Percentiles rank a stretch among this genome's conserved stretches.
Conservation (phyloP, 768 basidiomycete genomes). For the Clitopilus passeckerianus region DNA sequence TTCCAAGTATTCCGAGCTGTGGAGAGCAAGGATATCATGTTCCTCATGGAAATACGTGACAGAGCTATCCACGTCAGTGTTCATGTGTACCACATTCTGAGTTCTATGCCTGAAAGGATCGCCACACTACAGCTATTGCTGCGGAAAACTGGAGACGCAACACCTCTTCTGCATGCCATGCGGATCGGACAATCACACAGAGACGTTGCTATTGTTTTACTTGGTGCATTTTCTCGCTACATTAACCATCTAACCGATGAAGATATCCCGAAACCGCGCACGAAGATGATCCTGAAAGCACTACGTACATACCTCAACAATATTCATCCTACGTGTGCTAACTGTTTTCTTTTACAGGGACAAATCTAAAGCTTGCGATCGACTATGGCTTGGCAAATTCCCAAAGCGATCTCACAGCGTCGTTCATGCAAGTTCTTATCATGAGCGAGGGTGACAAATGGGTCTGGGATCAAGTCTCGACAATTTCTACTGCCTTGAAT, state of each 20-base stretch:
- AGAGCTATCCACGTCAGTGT: constrained; percentile 68
- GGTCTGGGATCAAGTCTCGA: constrained; percentile 69
- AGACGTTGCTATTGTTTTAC: constrained; percentile 81
- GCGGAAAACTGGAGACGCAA: constrained; percentile 80
- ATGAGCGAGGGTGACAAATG: constrained; percentile 96
- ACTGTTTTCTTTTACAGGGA: constrained; percentile 33
- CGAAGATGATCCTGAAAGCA: constrained; percentile 69
- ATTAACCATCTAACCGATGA: constrained; percentile 85
- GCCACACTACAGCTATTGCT: constrained; percentile 53
- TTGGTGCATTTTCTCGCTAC: constrained; percentile 90
- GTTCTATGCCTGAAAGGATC: not conserved
- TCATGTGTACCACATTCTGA: not conserved
- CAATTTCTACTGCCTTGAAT: constrained; percentile 65
- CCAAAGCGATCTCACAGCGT: constrained; percentile 82
- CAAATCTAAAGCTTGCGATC: constrained; percentile 89
- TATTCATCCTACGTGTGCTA: not conserved
- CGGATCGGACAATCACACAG: constrained; percentile 67
- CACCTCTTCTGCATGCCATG: constrained; percentile 90
- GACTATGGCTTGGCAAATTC: constrained; percentile 80
- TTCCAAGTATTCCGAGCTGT: constrained; percentile 77
- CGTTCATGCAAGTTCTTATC: constrained; percentile 89
- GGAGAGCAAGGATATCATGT: constrained; percentile 77
- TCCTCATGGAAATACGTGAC: constrained; percentile 81
- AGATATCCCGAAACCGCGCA: constrained; percentile 66
- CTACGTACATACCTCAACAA: constrained; percentile 47